phyloP scores from a whole-genome alignment of 2,329 filamentous ascomycete species.

The Cladosporium cucumerinum region DNA sequence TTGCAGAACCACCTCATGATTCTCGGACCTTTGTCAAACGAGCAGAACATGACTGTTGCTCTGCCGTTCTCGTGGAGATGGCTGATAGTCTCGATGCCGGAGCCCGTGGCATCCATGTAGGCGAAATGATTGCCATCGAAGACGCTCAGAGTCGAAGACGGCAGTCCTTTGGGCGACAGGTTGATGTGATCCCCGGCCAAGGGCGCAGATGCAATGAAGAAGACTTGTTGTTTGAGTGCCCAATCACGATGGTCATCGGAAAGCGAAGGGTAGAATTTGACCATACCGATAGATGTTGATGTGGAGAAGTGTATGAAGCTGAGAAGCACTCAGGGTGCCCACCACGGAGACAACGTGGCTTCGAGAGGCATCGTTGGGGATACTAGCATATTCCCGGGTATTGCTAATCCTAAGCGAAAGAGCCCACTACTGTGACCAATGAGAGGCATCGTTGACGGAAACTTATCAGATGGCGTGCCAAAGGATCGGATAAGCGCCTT shows the following conservation, averaged over 20 bases:
- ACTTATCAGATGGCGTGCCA: conserved; percentile 4
- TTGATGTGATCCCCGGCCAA: conserved; percentile 68
- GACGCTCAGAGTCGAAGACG: conserved; percentile 60
- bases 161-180: conserved; percentile 70
- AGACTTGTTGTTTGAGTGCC: conserved; percentile 66
- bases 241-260: conserved; percentile 57
- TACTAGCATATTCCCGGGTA: background rate
- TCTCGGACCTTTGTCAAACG: conserved; percentile 57
- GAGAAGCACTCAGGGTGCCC: background rate
- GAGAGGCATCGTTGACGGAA: background rate
- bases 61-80: conserved; percentile 75
- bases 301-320: background rate
- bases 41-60: conserved; percentile 71
- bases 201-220: conserved; percentile 72
- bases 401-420: background rate
- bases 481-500: conserved; percentile 11
- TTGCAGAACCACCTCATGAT: conserved; percentile 64
- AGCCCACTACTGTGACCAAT: background rate
- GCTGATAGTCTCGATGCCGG: conserved; percentile 71
- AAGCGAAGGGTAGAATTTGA: conserved; percentile 57
- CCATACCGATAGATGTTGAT: conserved; percentile 44
- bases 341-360: background rate
- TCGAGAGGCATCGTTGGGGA: background rate
- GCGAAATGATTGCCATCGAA: conserved; percentile 58
- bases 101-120: conserved; percentile 73